Percentiles rank a stretch among this genome's conserved stretches.
These are phyloP conservation scores for Macrotyloma uniflorum DNA, from an alignment of 306 rosid species.

Conservation along the genomic window DNA sequence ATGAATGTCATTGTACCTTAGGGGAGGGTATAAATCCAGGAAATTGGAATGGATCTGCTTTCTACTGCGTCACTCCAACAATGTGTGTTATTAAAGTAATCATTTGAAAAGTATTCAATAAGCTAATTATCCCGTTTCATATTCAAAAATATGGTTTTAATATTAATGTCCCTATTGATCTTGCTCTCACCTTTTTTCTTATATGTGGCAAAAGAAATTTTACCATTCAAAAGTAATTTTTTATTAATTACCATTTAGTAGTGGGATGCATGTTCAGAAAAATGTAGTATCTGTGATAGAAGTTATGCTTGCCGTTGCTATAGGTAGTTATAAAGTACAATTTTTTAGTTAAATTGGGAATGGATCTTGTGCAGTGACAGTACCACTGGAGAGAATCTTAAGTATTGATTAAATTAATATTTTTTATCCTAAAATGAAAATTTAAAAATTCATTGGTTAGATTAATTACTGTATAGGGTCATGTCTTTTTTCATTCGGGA, in stretches of 20 bases:
- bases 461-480: no score
- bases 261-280: background rate
- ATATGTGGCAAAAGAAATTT: background rate
- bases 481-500: no score
- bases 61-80: background rate
- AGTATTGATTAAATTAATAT: no score
- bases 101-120: background rate
- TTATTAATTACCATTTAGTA: background rate
- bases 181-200: background rate
- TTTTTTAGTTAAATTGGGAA: background rate
- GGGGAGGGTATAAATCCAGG: background rate
- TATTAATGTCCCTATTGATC: background rate
- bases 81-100: background rate
- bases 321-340: background rate
- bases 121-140: background rate
- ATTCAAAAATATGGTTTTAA: background rate
- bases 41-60: background rate
- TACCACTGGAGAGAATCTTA: no score
- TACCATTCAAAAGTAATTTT: background rate
- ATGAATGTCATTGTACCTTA: slow-evolving; percentile 3
- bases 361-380: no score
- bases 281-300: background rate
- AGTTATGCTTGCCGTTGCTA: background rate
- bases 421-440: no score
- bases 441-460: no score